These are phyloP conservation scores for Cytospora paraplurivora DNA, from an alignment of 2,329 filamentous ascomycete genomes.

Conservation along the genomic window DNA sequence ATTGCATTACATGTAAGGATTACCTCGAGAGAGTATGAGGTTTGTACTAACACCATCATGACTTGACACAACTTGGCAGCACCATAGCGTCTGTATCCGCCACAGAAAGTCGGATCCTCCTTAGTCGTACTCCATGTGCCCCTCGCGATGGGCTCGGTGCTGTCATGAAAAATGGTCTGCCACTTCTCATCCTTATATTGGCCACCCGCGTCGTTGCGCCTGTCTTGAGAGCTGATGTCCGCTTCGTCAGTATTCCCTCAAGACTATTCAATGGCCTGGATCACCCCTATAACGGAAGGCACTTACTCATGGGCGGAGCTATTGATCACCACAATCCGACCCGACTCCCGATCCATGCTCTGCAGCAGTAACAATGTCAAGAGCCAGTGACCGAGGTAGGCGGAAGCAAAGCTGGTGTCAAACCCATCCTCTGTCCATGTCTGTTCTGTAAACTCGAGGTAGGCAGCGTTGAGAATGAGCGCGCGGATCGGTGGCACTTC, in stretches of 20 bases:
- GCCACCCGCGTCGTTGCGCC: not conserved
- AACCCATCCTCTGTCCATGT: slow-evolving; percentile 17
- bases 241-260: not conserved
- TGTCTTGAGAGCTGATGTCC: not conserved
- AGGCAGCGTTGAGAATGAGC: slow-evolving; percentile 41
- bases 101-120: slow-evolving; percentile 30
- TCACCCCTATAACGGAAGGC: not conserved
- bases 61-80: slow-evolving; percentile 37
- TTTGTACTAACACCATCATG: slow-evolving; percentile 36
- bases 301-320: slow-evolving; percentile 22
- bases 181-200: not conserved
- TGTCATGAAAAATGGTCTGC: slow-evolving; percentile 30
- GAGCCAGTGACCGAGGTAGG: slow-evolving; percentile 34
- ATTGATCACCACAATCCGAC: slow-evolving; percentile 30
- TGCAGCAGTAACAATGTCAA: slow-evolving; percentile 31
- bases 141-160: slow-evolving; percentile 33
- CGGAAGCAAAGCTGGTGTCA: slow-evolving; percentile 30
- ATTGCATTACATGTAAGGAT: slow-evolving; percentile 4
- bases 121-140: slow-evolving; percentile 33
- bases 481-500: slow-evolving; percentile 43
- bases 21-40: not conserved
- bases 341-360: slow-evolving; percentile 31
- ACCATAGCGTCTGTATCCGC: slow-evolving; percentile 36
- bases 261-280: not conserved
- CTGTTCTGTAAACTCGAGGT: slow-evolving; percentile 31